Conservation (phyloP, 495 filamentous ascomycete genomes). For the Articulospora tetracladia region DNA sequence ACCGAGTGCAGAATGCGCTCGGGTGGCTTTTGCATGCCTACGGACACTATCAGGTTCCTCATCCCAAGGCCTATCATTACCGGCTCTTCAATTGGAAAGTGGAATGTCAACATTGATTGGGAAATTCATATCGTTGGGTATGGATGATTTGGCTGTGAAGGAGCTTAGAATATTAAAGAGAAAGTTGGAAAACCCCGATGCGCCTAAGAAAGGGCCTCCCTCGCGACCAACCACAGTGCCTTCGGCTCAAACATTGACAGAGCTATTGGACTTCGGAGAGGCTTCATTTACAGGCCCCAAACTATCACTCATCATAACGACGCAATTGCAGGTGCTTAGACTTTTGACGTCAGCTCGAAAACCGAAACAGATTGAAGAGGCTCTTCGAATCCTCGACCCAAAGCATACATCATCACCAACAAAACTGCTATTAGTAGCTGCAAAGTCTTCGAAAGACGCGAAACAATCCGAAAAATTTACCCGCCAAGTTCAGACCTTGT, state of each 20-base stretch:
- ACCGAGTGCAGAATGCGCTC: constrained; percentile 68
- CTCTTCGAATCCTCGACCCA: constrained; percentile 36
- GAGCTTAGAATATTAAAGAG: constrained; percentile 69
- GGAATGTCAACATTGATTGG: constrained; percentile 74
- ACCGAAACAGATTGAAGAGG: constrained; percentile 46
- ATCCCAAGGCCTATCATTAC: constrained; percentile 36
- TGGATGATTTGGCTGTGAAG: constrained; percentile 72
- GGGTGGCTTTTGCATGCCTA: constrained; percentile 68
- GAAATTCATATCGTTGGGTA: constrained; percentile 65
- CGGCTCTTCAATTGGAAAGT: constrained; percentile 74
- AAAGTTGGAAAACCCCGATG: constrained; percentile 46
- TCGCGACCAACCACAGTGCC: constrained; percentile 27
- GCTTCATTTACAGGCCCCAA: constrained; percentile 33
- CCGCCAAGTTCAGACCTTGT: constrained; percentile 64
- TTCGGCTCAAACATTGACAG: constrained; percentile 45
- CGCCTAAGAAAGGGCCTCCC: constrained; percentile 24
- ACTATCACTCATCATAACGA: constrained; percentile 44
- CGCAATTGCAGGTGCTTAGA: constrained; percentile 49
- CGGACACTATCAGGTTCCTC: constrained; percentile 51
- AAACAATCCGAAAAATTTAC: constrained; percentile 54
- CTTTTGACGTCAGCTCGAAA: constrained; percentile 46
- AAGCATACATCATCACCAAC: constrained; percentile 58
- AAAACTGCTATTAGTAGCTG: constrained; percentile 52
- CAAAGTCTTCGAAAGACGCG: constrained; percentile 41
- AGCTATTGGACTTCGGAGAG: constrained; percentile 58